Percentiles rank a stretch among this genome's conserved stretches.
Conservation (phyloP, 2,329 filamentous ascomycete genomes). For the Cladophialophora yegresii region DNA sequence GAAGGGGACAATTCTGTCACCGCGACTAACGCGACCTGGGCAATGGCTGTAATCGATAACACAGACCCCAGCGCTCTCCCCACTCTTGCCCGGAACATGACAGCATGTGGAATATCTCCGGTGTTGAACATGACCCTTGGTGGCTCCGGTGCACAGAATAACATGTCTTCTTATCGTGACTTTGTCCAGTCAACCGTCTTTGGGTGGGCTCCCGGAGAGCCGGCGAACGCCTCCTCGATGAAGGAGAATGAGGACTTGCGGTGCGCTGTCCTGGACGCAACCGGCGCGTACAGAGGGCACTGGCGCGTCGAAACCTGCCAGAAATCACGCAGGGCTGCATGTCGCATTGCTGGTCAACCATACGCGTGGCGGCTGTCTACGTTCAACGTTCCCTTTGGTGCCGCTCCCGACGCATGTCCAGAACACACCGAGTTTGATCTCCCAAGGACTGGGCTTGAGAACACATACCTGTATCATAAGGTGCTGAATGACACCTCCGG, state of each 20-base stretch:
- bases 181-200: conserved; percentile 58
- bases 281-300: conserved; percentile 47
- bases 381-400: conserved; percentile 47
- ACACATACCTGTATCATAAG: conserved; percentile 57
- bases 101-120: conserved; percentile 62
- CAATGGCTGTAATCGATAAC: conserved; percentile 39
- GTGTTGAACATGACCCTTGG: conserved; percentile 60
- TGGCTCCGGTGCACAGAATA: conserved; percentile 39
- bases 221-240: conserved; percentile 49
- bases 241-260: conserved; percentile 45
- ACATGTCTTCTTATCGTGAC: conserved; percentile 50
- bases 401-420: conserved; percentile 53
- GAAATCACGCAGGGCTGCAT: conserved; percentile 56
- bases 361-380: conserved; percentile 60
- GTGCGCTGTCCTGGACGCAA: conserved; percentile 59
- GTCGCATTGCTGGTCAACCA: conserved; percentile 56
- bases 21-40: conserved; percentile 58
- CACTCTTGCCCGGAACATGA: conserved; percentile 47
- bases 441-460: conserved; percentile 65
- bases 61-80: conserved; percentile 36
- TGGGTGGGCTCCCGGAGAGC: conserved; percentile 62
- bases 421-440: conserved; percentile 55
- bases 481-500: conserved; percentile 40
- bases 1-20: conserved; percentile 47
- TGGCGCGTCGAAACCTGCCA: conserved; percentile 63